These are phyloP conservation scores for Cryptococcus jaspeensis DNA, from an alignment of 1,284 basidiomycete genomes.

Conservation along the genomic window DNA sequence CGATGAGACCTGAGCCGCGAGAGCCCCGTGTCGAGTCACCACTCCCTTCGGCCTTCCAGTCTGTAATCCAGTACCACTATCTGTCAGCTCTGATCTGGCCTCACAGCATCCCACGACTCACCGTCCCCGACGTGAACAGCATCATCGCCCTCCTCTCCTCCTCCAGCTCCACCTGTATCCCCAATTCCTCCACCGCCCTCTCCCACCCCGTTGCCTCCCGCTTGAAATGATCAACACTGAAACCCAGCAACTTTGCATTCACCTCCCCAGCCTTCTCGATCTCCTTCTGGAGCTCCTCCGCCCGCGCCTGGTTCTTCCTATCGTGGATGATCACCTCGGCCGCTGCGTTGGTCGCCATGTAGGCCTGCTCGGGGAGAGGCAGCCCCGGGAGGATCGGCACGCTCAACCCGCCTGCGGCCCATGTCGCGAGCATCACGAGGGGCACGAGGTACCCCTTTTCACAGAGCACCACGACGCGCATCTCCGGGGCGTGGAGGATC, in stretches of 20 bases:
- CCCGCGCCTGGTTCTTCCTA: conserved; percentile 25
- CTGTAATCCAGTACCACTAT: not conserved
- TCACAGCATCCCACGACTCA: conserved; percentile 6
- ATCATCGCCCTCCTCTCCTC: conserved; percentile 40
- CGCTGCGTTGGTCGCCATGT: conserved; percentile 37
- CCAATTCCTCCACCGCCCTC: not conserved
- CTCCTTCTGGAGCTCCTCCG: conserved; percentile 25
- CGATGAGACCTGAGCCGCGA: conserved; percentile 36
- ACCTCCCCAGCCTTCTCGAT: conserved; percentile 14
- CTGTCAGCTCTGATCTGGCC: not conserved
- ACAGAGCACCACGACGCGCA: conserved; percentile 25
- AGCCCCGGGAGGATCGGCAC: conserved; percentile 39
- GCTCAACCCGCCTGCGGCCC: conserved; percentile 39
- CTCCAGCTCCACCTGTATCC: conserved; percentile 15
- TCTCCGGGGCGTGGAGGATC: conserved; percentile 10
- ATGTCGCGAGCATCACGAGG: conserved; percentile 25
- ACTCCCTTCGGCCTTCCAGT: conserved; percentile 47
- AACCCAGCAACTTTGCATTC: conserved; percentile 8
- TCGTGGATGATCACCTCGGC: conserved; percentile 33
- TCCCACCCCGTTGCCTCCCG: not conserved
- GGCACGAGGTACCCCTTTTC: conserved; percentile 35
- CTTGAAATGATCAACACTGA: conserved; percentile 9
- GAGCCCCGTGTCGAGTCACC: conserved; percentile 41
- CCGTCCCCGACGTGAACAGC: conserved; percentile 46
- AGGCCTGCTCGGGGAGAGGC: conserved; percentile 41